Base-by-base conservation (phyloP, 2,329 filamentous ascomycete species). In the Colletotrichum sp. region DNA sequence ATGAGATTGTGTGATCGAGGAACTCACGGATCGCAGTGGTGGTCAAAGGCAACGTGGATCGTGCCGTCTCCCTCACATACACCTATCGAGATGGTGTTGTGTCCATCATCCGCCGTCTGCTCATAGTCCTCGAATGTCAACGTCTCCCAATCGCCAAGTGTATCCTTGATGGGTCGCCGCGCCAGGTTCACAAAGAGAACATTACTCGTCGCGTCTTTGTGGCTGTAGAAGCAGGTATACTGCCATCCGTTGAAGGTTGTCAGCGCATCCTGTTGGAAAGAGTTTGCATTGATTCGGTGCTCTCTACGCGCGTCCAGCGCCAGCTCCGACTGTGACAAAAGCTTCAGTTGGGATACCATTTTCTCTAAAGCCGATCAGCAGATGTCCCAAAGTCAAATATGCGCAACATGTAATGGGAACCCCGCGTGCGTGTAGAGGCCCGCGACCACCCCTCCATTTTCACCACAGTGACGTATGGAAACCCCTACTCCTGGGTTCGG, bases 11-110 rank as follows among this genome's bases (percentile, higher is more conserved):
- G 30, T n/a, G n/a, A n/a, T 21, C 30, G 9, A 13, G 32, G 5
- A 39, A 71, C 75, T 77, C 39, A 77, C 75, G 72, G 71, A 26
- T 77, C 75, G 7, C 75, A 77, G 21, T 77, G 75, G 36, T 77
- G 75, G 28, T 77, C 75, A 5, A 75, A 77, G 1, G 75, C 69
- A 34, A 77, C 66, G n/a, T 77, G 75, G 2, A 77, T 70, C 2
- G 75, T 75, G 7, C 75, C 75, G 3, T 77, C 75, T 1, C 75
- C 75, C 3, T 60, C 36, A 8, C 71, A 75, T 3, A 77, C 55
- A 2, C 75, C 75, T 16, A 77, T 75, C 7, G 71, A 75, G 60
- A 77, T 75, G 30, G 75, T 77, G 39, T 77, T 77, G 7, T 77
- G 75, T n/a, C 75, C 75, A 36, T 77, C 75, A 28, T 77, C 75